These are phyloP conservation scores for Trametes pubescens DNA, from an alignment of 1,284 basidiomycete genomes.

Conservation along the genomic window DNA sequence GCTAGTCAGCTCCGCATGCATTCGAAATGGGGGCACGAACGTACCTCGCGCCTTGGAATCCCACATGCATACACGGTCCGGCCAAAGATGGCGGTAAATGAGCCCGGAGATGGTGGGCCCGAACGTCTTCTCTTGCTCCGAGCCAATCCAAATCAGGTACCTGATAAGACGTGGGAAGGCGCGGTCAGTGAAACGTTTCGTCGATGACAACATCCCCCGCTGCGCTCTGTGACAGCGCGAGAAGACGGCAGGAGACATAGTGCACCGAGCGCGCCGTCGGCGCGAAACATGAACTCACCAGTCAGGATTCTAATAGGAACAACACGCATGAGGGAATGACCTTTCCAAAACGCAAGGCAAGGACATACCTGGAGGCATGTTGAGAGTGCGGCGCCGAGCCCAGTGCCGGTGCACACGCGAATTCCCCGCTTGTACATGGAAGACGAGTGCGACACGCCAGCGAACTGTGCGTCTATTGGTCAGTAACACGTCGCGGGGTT, in stretches of 20 bases:
- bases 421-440: constrained; percentile 54
- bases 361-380: constrained; percentile 48
- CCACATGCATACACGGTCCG: constrained; percentile 67
- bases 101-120: constrained; percentile 52
- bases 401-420: constrained; percentile 55
- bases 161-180: constrained; percentile 40
- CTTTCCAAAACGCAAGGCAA: neutral
- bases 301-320: constrained; percentile 56
- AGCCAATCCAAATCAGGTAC: constrained; percentile 69
- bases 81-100: constrained; percentile 61
- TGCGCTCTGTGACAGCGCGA: constrained; percentile 13
- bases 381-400: constrained; percentile 53
- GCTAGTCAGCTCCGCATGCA: constrained; percentile 5
- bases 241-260: neutral
- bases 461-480: constrained; percentile 41
- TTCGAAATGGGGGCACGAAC: constrained; percentile 25
- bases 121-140: constrained; percentile 54
- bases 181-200: constrained; percentile 7
- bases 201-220: neutral
- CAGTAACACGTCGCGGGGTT: constrained; percentile 3
- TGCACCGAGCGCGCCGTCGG: neutral
- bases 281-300: constrained; percentile 52
- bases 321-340: constrained; percentile 8
- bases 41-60: constrained; percentile 66
- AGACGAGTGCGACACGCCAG: constrained; percentile 53